Base-by-base conservation (phyloP, 2,329 filamentous ascomycete genomes). In the Magnaporthiopsis incrustans region DNA sequence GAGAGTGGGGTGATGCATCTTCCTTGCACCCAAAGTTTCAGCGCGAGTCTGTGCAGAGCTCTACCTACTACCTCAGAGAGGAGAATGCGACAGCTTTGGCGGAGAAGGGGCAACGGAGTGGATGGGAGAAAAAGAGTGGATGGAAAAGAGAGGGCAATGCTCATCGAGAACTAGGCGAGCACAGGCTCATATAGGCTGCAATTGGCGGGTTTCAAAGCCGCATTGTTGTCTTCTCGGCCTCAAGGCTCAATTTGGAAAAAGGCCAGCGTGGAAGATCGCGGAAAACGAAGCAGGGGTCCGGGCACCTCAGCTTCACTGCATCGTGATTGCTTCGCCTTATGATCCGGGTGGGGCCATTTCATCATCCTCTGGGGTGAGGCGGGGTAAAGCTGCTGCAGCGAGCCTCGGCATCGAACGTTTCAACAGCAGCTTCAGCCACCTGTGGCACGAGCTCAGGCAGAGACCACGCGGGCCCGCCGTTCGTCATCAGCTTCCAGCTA, bases 1-100 rank as follows among this genome's bases (percentile, higher is more conserved):
- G 72, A 86, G 73, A 61, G 81, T 75, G 67, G 78, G 76, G 71
- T 80, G 76, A 73, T 85, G 82, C 85, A 87, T 87, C 69, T 67
- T 53, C 44, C n/a, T 53, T 53, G 44, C 44, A 53, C 15, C 18
- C 22, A 22, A 14, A 25, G 44, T 53, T 53, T 53, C 44, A 53
- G 44, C 44, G 18, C 44, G 44, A 53, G 44, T 53, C 44, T 53
- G 44, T 50, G 44, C 18, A 50, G 44, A n/a, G 44, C 44, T 50
- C 44, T n/a, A 18, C 44, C 44, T n/a, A 25, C 44, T 53, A 53
- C 44, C 22, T 53, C 44, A 53, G 44, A 22, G 6, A 25, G 44
- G 44, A 53, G 44, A 25, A 50, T 22, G 44, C 44, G n/a, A 25
- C 44, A 53, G 22, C 44, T 53, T n/a, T 53, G 18, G 44, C 44